Evolutionary conservation across 2,329 filamentous ascomycete genomes (phyloP).

Genomic region (Colletotrichum gigasporum): DNA sequence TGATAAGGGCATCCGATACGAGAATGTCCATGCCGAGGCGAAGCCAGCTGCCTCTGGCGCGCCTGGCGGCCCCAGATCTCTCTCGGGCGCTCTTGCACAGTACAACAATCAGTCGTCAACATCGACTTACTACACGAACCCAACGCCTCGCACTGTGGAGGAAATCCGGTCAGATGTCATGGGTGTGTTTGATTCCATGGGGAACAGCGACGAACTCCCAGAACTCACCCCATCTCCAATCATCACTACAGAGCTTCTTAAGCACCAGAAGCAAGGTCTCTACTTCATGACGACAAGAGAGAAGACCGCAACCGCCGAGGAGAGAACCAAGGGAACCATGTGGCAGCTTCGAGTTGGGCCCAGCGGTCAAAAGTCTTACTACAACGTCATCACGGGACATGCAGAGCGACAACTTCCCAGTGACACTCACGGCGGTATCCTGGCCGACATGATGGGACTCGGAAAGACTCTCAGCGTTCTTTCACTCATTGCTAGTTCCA

Average conservation of each 20-base stretch:
- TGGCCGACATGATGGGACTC: conserved; percentile 91
- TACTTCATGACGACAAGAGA: conserved; percentile 88
- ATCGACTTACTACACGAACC: conserved; percentile 35
- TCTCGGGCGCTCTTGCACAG: conserved; percentile 21
- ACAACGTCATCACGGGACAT: conserved; percentile 87
- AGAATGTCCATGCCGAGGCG: conserved; percentile 77
- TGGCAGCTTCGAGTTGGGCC: conserved; percentile 72
- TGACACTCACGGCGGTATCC: conserved; percentile 76
- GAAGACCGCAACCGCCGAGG: conserved; percentile 62
- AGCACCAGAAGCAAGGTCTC: conserved; percentile 90
- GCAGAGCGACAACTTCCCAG: conserved; percentile 67
- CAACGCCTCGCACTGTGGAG: conserved; percentile 74
- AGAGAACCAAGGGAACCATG: conserved; percentile 74
- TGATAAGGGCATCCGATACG: conserved; percentile 74
- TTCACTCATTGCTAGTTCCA: conserved; percentile 76
- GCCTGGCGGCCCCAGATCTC: conserved; percentile 41
- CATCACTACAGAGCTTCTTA: conserved; percentile 75
- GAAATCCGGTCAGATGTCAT: conserved; percentile 88
- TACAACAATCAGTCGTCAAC: conserved; percentile 26
- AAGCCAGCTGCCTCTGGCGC: conserved; percentile 48
- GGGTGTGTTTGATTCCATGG: conserved; percentile 87
- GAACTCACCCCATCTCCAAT: conserved; percentile 71
- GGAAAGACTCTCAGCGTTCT: conserved; percentile 89
- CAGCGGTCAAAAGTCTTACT: conserved; percentile 69
- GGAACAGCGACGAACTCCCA: conserved; percentile 78